Conservation (phyloP, 1,139 yeast species). For the Blastobotrys serpentis region DNA sequence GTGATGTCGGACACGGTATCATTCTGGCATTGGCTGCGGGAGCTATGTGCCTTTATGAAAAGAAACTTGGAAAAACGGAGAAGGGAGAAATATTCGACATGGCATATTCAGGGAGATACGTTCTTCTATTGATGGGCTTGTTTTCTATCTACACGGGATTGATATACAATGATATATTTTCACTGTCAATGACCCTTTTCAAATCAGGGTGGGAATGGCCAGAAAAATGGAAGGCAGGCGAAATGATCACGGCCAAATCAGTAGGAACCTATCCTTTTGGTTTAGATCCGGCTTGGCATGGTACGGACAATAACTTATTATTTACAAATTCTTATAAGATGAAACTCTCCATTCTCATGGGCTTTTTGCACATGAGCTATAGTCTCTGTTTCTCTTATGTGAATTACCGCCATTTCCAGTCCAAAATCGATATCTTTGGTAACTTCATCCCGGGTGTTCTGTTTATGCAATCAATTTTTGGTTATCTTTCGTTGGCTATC, state of each 20-base stretch:
- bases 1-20: slow-evolving; percentile 95
- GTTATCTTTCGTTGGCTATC: slow-evolving; percentile 79
- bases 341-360: slow-evolving; percentile 94
- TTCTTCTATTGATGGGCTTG: slow-evolving; percentile 82
- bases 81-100: slow-evolving; percentile 94
- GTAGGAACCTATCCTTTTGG: slow-evolving; percentile 80
- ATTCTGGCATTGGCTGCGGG: slow-evolving; percentile 72
- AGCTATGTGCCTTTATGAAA: slow-evolving; percentile 68
- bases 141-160: slow-evolving; percentile 94
- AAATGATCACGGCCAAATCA: slow-evolving; percentile 59
- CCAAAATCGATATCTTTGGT: slow-evolving; percentile 82
- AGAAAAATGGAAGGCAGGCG: slow-evolving; percentile 59
- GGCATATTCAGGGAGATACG: slow-evolving; percentile 93
- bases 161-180: slow-evolving; percentile 88
- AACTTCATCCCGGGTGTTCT: slow-evolving; percentile 91
- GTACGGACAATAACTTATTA: slow-evolving; percentile 84
- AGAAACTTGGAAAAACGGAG: slow-evolving; percentile 58
- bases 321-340: slow-evolving; percentile 94
- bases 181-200: slow-evolving; percentile 84
- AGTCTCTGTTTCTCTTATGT: slow-evolving; percentile 82
- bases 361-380: slow-evolving; percentile 91
- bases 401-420: slow-evolving; percentile 69
- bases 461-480: slow-evolving; percentile 95
- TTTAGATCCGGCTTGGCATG: slow-evolving; percentile 95
- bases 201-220: slow-evolving; percentile 94